A percentile compares a stretch with the other conserved stretches of the same genome.
phyloP scores from a whole-genome alignment of 305 asterid species.

The Fraxinus baroniana region DNA sequence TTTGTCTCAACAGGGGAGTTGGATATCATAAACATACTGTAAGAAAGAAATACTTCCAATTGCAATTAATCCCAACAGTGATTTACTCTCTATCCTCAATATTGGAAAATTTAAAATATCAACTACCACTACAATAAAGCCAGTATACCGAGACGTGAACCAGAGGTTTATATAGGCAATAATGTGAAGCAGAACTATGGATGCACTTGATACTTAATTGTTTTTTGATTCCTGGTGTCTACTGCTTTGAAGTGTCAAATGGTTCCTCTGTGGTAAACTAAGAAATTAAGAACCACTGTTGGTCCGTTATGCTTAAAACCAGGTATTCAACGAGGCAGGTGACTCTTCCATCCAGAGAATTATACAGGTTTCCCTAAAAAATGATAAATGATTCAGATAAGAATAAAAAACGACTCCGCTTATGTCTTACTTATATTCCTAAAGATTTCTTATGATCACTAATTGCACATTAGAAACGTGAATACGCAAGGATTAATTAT shows the following conservation, averaged over 20 bases:
- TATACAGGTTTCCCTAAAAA: background rate
- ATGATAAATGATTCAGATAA: background rate
- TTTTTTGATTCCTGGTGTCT: background rate
- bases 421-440: background rate
- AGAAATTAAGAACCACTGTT: background rate
- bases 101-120: background rate
- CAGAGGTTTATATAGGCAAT: background rate
- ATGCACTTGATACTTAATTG: background rate
- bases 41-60: background rate
- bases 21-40: background rate
- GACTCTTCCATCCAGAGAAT: background rate
- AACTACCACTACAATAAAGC: background rate
- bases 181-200: background rate
- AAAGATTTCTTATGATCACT: background rate
- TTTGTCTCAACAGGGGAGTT: background rate
- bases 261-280: background rate
- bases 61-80: background rate
- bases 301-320: background rate
- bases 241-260: background rate
- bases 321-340: background rate
- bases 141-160: background rate
- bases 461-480: background rate
- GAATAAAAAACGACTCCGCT: background rate
- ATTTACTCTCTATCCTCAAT: background rate
- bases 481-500: background rate